phyloP scores from a whole-genome alignment of 805 yeast species.

The Pichia heedii region DNA sequence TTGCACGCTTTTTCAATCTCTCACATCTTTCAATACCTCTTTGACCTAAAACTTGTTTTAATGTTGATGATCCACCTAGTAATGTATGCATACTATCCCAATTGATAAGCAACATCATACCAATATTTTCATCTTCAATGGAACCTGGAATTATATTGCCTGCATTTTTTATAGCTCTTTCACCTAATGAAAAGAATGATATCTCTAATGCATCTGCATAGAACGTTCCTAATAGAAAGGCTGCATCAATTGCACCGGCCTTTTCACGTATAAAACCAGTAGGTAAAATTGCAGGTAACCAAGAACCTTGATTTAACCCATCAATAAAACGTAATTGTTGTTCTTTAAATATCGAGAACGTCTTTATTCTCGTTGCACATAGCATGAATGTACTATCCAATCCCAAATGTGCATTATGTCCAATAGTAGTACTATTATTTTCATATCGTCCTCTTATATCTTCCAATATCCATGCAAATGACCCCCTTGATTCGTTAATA shows the following conservation, averaged over 20 bases:
- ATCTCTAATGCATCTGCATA: slow-evolving; percentile 75
- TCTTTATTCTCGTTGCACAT: slow-evolving; percentile 55
- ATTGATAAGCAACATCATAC: slow-evolving; percentile 64
- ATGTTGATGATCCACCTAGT: slow-evolving; percentile 38
- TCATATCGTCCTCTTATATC: slow-evolving; percentile 42
- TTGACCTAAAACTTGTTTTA: slow-evolving; percentile 46
- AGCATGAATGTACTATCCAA: slow-evolving; percentile 42
- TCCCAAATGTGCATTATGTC: slow-evolving; percentile 17
- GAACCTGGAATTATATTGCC: slow-evolving; percentile 29
- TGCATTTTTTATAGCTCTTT: slow-evolving; percentile 22
- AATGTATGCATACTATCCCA: slow-evolving; percentile 68
- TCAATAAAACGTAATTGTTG: slow-evolving; percentile 44
- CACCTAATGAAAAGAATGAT: slow-evolving; percentile 55
- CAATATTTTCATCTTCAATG: slow-evolving; percentile 44
- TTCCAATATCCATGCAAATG: slow-evolving; percentile 9
- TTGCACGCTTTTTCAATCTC: slow-evolving; percentile 61
- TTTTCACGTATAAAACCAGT: slow-evolving; percentile 38
- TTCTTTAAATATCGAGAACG: slow-evolving; percentile 50
- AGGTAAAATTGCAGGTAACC: slow-evolving; percentile 61
- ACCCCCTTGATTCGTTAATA: not conserved
- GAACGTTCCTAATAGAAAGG: slow-evolving; percentile 52
- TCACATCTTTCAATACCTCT: slow-evolving; percentile 56
- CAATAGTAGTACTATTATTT: slow-evolving; percentile 52
- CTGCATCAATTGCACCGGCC: slow-evolving; percentile 37
- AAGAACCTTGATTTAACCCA: slow-evolving; percentile 49